A percentile compares a stretch with the other conserved stretches of the same genome.
phyloP scores from a whole-genome alignment of 176 grass and related monocot genomes.

The Microstegium vimineum region DNA sequence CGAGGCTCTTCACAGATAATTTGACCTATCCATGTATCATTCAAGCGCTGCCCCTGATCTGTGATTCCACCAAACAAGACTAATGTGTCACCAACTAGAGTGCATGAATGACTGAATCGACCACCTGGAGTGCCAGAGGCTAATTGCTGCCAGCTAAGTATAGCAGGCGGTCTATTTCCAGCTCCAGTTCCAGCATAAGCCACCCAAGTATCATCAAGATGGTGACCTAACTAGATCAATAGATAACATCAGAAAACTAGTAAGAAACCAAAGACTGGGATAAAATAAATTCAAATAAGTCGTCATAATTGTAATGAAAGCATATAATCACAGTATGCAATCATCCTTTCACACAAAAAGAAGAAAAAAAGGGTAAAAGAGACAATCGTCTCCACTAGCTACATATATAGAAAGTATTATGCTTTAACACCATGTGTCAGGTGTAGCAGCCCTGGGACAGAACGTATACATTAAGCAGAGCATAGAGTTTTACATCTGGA shows the following conservation, averaged over 20 bases:
- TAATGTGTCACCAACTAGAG: conserved; percentile 42
- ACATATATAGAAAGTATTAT: conserved; percentile 14
- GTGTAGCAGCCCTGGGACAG: not conserved
- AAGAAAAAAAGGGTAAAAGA: not conserved
- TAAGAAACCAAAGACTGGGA: conserved; percentile 3
- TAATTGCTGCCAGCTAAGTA: conserved; percentile 71
- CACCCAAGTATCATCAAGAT: conserved; percentile 95
- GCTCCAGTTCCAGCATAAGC: conserved; percentile 76
- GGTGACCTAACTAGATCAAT: conserved; percentile 75
- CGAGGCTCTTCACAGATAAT: conserved; percentile 46
- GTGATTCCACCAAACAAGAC: conserved; percentile 94
- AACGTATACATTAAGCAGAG: not conserved
- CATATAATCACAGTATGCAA: conserved; percentile 9
- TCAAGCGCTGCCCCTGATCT: conserved; percentile 67
- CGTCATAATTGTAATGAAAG: conserved; percentile 5
- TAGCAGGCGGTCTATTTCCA: conserved; percentile 42
- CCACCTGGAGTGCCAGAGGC: conserved; percentile 75
- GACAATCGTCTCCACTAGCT: not conserved
- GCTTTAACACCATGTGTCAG: not conserved
- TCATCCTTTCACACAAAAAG: conserved; percentile 1
- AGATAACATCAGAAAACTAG: conserved; percentile 30
- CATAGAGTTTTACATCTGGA: not conserved
- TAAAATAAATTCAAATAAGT: not conserved
- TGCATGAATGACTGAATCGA: conserved; percentile 91
- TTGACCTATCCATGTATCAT: conserved; percentile 84